Conservation (phyloP, 2,329 filamentous ascomycete genomes). For the Aureobasidium vineae region DNA sequence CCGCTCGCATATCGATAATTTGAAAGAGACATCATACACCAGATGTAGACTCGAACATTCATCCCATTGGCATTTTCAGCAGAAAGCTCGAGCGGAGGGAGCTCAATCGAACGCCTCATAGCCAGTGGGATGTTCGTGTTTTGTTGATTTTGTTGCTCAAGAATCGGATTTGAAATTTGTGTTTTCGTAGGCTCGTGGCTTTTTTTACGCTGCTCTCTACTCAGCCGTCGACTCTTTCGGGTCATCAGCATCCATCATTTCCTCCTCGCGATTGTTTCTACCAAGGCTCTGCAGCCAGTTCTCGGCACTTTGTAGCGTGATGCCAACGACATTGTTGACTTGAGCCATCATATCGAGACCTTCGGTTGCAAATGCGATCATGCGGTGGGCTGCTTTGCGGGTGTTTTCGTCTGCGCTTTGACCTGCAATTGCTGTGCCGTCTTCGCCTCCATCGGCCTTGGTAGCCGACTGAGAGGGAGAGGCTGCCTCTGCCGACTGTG, state of each 20-base stretch:
- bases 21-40: slow-evolving; percentile 3
- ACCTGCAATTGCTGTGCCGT: slow-evolving; percentile 27
- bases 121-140: background rate
- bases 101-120: background rate
- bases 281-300: slow-evolving; percentile 71
- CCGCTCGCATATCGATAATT: background rate
- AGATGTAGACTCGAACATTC: background rate
- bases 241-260: slow-evolving; percentile 28
- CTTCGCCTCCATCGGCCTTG: slow-evolving; percentile 30
- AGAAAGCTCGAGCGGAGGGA: too few relatives aligned
- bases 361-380: slow-evolving; percentile 82
- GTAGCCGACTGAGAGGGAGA: slow-evolving; percentile 5
- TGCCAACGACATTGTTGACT: slow-evolving; percentile 81
- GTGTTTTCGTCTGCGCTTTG: slow-evolving; percentile 45
- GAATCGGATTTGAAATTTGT: background rate
- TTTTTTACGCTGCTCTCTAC: background rate
- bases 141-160: background rate
- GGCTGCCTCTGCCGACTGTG: slow-evolving; percentile 37
- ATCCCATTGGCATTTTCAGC: background rate
- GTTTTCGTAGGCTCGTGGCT: background rate
- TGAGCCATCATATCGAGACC: slow-evolving; percentile 93
- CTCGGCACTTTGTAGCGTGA: slow-evolving; percentile 86
- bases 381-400: slow-evolving; percentile 64
- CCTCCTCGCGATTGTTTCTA: slow-evolving; percentile 22
- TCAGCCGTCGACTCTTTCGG: slow-evolving; percentile 8